Percentiles rank a stretch among this genome's conserved stretches.
Evolutionary conservation across 441 rosid species (phyloP).

Genomic region (Omphalea diandra): DNA sequence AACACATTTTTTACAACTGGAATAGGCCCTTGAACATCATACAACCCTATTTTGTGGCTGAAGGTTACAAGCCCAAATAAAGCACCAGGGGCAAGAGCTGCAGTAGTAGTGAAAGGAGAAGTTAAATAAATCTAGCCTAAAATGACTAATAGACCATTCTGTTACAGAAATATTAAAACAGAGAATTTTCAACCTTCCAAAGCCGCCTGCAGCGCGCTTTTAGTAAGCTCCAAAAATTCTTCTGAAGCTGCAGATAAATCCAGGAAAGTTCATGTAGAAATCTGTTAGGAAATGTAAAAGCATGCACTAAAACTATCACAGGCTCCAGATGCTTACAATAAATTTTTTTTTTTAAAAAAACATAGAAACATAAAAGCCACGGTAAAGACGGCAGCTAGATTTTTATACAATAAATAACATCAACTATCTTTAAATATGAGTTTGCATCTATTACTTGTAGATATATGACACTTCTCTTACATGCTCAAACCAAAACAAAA

Average conservation of each 20-base stretch:
- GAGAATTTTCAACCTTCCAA: constrained; percentile 60
- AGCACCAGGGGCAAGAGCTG: constrained; percentile 86
- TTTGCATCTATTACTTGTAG: not conserved
- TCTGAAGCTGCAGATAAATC: constrained; percentile 73
- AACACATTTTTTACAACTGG: constrained; percentile 86
- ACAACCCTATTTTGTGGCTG: constrained; percentile 89
- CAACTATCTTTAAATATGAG: not conserved
- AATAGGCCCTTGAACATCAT: constrained; percentile 96
- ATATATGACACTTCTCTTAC: not conserved
- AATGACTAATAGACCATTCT: constrained; percentile 8
- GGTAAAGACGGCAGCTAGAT: too few relatives aligned
- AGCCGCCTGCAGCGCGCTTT: constrained; percentile 88
- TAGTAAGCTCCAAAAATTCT: constrained; percentile 93
- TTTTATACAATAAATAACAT: too few relatives aligned
- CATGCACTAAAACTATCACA: not conserved
- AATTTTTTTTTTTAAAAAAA: too few relatives aligned
- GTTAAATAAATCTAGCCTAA: not conserved
- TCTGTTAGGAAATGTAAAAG: not conserved
- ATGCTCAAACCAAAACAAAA: constrained; percentile 1
- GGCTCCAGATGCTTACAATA: not conserved
- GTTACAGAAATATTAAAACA: constrained; percentile 10
- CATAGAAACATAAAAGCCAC: not conserved
- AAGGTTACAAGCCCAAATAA: constrained; percentile 92
- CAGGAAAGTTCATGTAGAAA: not conserved
- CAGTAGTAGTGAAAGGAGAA: constrained; percentile 23